Evolutionary conservation across 108 stramenopile genomes (phyloP).

Genomic region (Nitzschia palea): DNA sequence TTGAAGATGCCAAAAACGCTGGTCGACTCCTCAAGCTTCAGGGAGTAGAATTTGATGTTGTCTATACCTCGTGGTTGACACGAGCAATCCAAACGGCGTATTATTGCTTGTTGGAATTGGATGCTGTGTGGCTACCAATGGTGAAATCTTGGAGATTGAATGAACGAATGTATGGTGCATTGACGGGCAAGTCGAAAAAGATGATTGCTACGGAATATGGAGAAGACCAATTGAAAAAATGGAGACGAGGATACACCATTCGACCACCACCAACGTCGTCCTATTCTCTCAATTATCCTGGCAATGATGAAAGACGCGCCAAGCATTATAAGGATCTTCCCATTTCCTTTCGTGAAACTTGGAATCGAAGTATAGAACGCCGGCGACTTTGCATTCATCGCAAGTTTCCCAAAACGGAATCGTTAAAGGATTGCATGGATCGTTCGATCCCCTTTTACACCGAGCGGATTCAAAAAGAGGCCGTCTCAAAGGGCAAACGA

Average conservation of each 20-base stretch:
- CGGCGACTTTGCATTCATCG: slow-evolving; percentile 54
- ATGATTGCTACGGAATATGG: slow-evolving; percentile 90
- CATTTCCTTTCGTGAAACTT: slow-evolving; percentile 56
- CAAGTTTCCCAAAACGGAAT: slow-evolving; percentile 78
- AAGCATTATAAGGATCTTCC: slow-evolving; percentile 70
- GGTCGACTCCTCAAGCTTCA: slow-evolving; percentile 70
- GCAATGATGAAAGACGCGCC: slow-evolving; percentile 68
- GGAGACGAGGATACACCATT: slow-evolving; percentile 81
- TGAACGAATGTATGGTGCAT: slow-evolving; percentile 62
- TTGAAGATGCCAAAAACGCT: slow-evolving; percentile 79
- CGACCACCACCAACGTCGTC: slow-evolving; percentile 79
- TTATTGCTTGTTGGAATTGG: slow-evolving; percentile 83
- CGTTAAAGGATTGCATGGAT: slow-evolving; percentile 72
- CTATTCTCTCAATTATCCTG: slow-evolving; percentile 75
- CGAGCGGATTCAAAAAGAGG: slow-evolving; percentile 69
- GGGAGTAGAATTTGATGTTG: slow-evolving; percentile 91
- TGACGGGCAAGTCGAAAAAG: slow-evolving; percentile 83
- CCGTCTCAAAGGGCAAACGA: slow-evolving; percentile 84
- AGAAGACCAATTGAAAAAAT: slow-evolving; percentile 81
- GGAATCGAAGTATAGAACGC: slow-evolving; percentile 60
- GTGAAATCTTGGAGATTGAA: slow-evolving; percentile 77
- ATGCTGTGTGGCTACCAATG: slow-evolving; percentile 90
- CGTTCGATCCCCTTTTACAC: slow-evolving; percentile 74
- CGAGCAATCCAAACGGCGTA: slow-evolving; percentile 82
- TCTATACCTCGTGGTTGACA: slow-evolving; percentile 91